Evolutionary conservation across 805 yeast genomes (phyloP), one percentile per base, ranked within the genome.

Genomic region (Scheffersomyces ergatensis): DNA sequence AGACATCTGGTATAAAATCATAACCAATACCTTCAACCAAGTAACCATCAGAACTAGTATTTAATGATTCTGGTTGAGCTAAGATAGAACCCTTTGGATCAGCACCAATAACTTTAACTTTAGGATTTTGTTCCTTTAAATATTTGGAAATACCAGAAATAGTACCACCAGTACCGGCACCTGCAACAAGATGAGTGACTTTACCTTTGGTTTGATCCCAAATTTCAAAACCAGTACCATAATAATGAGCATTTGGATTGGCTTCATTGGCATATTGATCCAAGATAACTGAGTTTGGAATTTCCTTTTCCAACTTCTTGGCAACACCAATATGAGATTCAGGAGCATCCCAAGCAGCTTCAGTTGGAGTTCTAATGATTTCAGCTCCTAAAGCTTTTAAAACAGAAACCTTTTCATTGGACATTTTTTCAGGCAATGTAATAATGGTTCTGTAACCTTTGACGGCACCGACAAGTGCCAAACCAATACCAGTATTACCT

Each of bases 101-200:
- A 33, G 95, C 95, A 50, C 84, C 96, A 37, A 83, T 74, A 33
- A 87, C 77, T 43, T 71, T 61, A 47, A 87, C 70, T 13, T 78
- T 65, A 19, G 80, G 66, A 62, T 85, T 76, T 62, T 83, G 76
- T 60, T 80, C 86, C 68, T 86, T 86, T 53, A 92, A 71, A 62
- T 73, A 93, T 45, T 74, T 74, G 3, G 95, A 78, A 21, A 89
- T 89, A 41, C 99, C 99, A n/a, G 95, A 73, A 34, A 92, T 88
- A 2, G 99, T 93, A 42, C 99, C 99, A 65, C 96, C 96, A 43
- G 96, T 87, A 67, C 96, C 96, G 6, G 96, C 95, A 62, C 96
- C 96, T 29, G 95, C 95, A 40, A 88, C 85, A 34, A 88, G 71
- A 46, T 83, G 88, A 40, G 79, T 80, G 39, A 88, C 71, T 44